Evolutionary conservation across 345 rosid genomes (phyloP).

Genomic region (Heritiera fomes): DNA sequence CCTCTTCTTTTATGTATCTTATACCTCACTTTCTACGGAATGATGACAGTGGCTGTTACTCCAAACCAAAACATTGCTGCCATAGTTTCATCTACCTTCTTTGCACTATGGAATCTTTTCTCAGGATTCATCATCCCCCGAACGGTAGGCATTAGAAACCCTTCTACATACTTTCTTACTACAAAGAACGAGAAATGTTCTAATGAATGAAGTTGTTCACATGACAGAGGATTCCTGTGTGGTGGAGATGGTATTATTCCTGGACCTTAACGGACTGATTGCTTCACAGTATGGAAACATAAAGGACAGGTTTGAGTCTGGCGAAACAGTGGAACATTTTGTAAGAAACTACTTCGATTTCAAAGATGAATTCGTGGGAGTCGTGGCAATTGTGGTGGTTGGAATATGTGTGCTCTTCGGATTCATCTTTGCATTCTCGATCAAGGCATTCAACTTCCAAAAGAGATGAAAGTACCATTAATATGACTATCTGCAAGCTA

Average conservation of each 20-base stretch:
- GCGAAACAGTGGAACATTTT: constrained; percentile 56
- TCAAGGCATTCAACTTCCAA: constrained; percentile 77
- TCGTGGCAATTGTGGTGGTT: constrained; percentile 49
- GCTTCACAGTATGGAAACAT: constrained; percentile 60
- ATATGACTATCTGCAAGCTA: not conserved
- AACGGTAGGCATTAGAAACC: constrained; percentile 30
- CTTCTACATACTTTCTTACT: not conserved
- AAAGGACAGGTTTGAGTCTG: constrained; percentile 35
- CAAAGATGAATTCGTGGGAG: constrained; percentile 54
- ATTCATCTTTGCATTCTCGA: constrained; percentile 68
- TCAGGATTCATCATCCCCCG: constrained; percentile 62
- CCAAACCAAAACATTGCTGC: constrained; percentile 59
- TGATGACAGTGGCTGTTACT: constrained; percentile 66
- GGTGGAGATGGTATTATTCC: constrained; percentile 78
- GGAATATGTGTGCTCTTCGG: constrained; percentile 56
- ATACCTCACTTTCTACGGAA: constrained; percentile 65
- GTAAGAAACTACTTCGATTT: constrained; percentile 56
- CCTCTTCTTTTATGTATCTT: constrained; percentile 55
- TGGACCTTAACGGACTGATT: constrained; percentile 60
- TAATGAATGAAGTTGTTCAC: not conserved
- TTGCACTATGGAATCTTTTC: constrained; percentile 58
- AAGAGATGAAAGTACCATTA: constrained; percentile 36
- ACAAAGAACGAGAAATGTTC: not conserved
- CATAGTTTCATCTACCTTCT: constrained; percentile 50
- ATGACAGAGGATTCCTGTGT: constrained; percentile 55